These are phyloP conservation scores for Metschnikowia noctiluminum DNA, from an alignment of 805 yeast species.

Conservation along the genomic window DNA sequence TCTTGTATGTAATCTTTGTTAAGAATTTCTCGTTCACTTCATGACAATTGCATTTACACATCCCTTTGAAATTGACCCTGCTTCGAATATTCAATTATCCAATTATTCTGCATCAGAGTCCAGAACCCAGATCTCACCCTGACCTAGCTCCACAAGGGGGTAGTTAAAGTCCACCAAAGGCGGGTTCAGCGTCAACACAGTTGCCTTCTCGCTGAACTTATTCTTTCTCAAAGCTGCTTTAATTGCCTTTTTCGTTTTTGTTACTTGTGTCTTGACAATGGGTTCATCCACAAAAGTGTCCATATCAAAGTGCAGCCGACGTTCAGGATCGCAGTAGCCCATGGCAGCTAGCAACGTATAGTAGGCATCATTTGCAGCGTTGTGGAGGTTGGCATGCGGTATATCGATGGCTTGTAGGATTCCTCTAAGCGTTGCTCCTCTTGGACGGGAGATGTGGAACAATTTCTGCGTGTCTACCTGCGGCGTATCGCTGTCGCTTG, in stretches of 20 bases:
- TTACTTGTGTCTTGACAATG: background rate
- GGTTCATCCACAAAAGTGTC: constrained; percentile 11
- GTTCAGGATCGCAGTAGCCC: constrained; percentile 23
- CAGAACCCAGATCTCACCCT: background rate
- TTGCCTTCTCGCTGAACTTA: constrained; percentile 3
- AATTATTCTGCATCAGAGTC: background rate
- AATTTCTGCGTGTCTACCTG: constrained; percentile 22
- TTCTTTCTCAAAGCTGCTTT: constrained; percentile 1
- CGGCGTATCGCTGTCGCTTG: constrained; percentile 2
- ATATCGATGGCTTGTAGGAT: constrained; percentile 19
- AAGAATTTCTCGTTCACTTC: no score
- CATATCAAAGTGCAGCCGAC: constrained; percentile 14
- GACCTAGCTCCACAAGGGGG: background rate
- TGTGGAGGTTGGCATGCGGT: constrained; percentile 26
- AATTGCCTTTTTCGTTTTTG: background rate
- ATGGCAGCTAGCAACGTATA: constrained; percentile 26
- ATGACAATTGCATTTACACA: no score
- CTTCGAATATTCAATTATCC: background rate
- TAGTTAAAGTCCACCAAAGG: constrained; percentile 1
- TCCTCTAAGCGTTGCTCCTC: constrained; percentile 22
- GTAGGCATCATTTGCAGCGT: constrained; percentile 30
- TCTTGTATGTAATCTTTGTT: no score
- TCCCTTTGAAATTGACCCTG: no score
- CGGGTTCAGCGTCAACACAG: constrained; percentile 2
- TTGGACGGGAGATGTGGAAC: constrained; percentile 13